A percentile compares a stretch with the other conserved stretches of the same genome.
phyloP scores from a whole-genome alignment of 1,284 basidiomycete genomes.

The Caloboletus firmus region DNA sequence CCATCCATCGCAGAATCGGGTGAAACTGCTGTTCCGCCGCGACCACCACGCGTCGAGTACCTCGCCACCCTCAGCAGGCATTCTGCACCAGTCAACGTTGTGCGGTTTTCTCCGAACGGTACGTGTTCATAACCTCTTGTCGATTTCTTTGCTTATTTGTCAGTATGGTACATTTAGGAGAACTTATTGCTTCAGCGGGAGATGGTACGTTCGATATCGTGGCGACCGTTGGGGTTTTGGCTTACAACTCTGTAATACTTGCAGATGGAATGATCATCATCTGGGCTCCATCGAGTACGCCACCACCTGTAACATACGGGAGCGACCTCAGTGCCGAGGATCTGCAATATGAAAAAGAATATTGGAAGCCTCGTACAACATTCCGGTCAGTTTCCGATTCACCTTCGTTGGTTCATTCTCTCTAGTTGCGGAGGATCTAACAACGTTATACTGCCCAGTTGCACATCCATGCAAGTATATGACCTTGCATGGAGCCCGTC shows the following conservation, averaged over 20 bases:
- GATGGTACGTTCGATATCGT: constrained; percentile 66
- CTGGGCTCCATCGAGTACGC: constrained; percentile 83
- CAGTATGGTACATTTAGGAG: constrained; percentile 50
- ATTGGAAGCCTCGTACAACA: constrained; percentile 90
- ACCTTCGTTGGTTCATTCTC: not conserved
- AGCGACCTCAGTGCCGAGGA: constrained; percentile 77
- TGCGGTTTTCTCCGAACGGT: constrained; percentile 95
- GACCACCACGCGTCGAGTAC: constrained; percentile 93
- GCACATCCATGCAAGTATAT: constrained; percentile 92
- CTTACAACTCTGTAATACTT: constrained; percentile 12
- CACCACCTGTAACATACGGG: constrained; percentile 72
- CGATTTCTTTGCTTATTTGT: not conserved
- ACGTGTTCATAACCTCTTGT: constrained; percentile 30
- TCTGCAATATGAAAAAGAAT: constrained; percentile 87
- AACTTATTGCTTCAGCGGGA: constrained; percentile 89
- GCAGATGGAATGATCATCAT: constrained; percentile 96
- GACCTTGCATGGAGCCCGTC: constrained; percentile 97
- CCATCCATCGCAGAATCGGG: constrained; percentile 56
- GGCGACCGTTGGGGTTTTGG: not conserved
- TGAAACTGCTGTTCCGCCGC: constrained; percentile 44
- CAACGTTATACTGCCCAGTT: constrained; percentile 41
- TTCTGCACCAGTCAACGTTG: constrained; percentile 95
- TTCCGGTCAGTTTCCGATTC: constrained; percentile 60
- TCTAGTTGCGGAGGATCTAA: constrained; percentile 6
- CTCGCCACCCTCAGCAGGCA: constrained; percentile 92